phyloP scores from a whole-genome alignment of 305 asterid species.

The Plantago coronopus region DNA sequence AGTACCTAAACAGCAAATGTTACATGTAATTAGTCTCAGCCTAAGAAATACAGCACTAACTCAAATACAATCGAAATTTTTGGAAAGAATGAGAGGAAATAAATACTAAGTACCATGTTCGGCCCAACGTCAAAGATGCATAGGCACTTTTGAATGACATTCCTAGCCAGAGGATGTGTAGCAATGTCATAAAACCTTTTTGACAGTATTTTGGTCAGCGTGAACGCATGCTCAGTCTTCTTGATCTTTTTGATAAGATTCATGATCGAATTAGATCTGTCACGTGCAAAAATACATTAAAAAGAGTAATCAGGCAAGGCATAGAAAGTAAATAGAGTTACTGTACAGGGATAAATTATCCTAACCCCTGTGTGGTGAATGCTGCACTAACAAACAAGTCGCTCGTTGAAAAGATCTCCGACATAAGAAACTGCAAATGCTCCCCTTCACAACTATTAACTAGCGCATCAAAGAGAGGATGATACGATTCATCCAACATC shows the following conservation, averaged over 20 bases:
- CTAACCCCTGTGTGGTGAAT: conserved; percentile 30
- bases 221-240: conserved; percentile 23
- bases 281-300: not conserved
- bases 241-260: conserved; percentile 31
- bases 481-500: conserved; percentile 25
- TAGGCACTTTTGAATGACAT: conserved; percentile 35
- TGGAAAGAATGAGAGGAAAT: not conserved
- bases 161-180: conserved; percentile 29
- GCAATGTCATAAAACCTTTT: conserved; percentile 23
- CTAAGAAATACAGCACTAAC: no score
- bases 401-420: not conserved
- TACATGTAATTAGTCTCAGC: not conserved
- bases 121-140: conserved; percentile 19
- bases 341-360: not conserved
- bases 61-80: not conserved
- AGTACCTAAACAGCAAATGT: conserved; percentile 24
- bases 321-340: not conserved
- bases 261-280: conserved; percentile 33
- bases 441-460: conserved; percentile 13
- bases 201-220: conserved; percentile 24
- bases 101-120: conserved; percentile 29
- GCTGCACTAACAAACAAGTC: conserved; percentile 28
- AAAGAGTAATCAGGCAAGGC: not conserved
- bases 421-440: conserved; percentile 25
- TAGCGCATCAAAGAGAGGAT: conserved; percentile 19